These are phyloP conservation scores for Aspergillus quadrilineatus DNA, from an alignment of 2,329 filamentous ascomycete species.

Conservation along the genomic window DNA sequence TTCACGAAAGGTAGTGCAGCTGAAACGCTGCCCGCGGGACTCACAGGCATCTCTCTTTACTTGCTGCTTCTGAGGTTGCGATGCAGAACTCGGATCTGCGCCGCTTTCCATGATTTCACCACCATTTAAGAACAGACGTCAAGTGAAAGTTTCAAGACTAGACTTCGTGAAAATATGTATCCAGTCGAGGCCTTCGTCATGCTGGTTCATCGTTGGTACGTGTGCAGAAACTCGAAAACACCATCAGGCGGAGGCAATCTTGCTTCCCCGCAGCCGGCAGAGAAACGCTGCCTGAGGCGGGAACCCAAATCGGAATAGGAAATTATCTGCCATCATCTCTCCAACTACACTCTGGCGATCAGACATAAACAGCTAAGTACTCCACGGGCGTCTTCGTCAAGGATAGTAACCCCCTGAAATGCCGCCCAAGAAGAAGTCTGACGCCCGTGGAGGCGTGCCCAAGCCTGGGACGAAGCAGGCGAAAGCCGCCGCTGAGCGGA, in stretches of 20 bases:
- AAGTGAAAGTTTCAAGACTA: not conserved
- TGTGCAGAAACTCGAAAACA: not conserved
- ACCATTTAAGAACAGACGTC: not conserved
- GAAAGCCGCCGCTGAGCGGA: slow-evolving; percentile 39
- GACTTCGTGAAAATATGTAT: not conserved
- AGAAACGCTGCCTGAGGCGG: slow-evolving; percentile 9
- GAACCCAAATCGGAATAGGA: not conserved
- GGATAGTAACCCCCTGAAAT: slow-evolving; percentile 20
- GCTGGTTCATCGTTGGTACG: not conserved
- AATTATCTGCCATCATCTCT: not conserved
- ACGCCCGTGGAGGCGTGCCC: slow-evolving; percentile 36
- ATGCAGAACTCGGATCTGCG: not conserved
- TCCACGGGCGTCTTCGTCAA: slow-evolving; percentile 26
- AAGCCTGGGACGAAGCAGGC: slow-evolving; percentile 43
- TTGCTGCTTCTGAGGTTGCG: slow-evolving; percentile 15
- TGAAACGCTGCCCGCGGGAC: not conserved
- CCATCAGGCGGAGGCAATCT: not conserved
- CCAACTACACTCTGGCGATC: not conserved
- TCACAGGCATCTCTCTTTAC: slow-evolving; percentile 41
- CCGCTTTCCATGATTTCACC: slow-evolving; percentile 11
- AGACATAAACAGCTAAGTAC: not conserved
- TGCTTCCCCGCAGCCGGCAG: slow-evolving; percentile 5
- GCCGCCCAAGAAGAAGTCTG: slow-evolving; percentile 44
- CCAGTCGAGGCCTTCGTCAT: not conserved
- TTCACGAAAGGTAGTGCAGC: not conserved